These are phyloP conservation scores for Corinectria fuckeliana DNA, from an alignment of 2,329 filamentous ascomycete genomes.

Conservation along the genomic window DNA sequence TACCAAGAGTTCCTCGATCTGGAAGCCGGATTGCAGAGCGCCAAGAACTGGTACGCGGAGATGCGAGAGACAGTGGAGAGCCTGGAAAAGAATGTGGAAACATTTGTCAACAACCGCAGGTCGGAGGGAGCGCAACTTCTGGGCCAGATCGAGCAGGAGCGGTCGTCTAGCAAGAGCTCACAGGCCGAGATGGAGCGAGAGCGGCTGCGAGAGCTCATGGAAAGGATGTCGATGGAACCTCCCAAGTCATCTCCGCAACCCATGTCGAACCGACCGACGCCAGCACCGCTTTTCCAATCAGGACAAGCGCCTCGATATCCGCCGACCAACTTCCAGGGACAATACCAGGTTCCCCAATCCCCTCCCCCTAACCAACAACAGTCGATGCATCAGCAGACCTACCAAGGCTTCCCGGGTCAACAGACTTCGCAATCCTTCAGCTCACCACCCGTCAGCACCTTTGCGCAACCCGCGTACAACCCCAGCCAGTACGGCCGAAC, in stretches of 20 bases:
- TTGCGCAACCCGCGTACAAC: slow-evolving; percentile 61
- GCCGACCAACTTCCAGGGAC: slow-evolving; percentile 59
- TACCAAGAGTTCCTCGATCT: slow-evolving; percentile 94
- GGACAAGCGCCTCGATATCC: slow-evolving; percentile 57
- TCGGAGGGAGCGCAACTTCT: slow-evolving; percentile 91
- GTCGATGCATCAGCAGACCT: slow-evolving; percentile 50
- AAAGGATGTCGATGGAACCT: slow-evolving; percentile 89
- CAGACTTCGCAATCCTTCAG: slow-evolving; percentile 36
- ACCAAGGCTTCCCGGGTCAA: slow-evolving; percentile 47
- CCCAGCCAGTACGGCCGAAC: slow-evolving; percentile 66
- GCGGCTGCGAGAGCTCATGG: slow-evolving; percentile 87
- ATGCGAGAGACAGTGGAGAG: slow-evolving; percentile 96
- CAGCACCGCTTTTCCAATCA: slow-evolving; percentile 59
- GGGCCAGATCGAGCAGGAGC: slow-evolving; percentile 83
- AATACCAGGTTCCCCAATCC: slow-evolving; percentile 61
- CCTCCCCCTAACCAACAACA: slow-evolving; percentile 54
- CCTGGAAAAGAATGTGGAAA: slow-evolving; percentile 93
- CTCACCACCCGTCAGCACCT: slow-evolving; percentile 51
- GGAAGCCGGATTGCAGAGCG: slow-evolving; percentile 82
- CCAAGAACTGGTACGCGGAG: slow-evolving; percentile 91
- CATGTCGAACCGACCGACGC: slow-evolving; percentile 35
- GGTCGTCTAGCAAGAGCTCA: slow-evolving; percentile 63
- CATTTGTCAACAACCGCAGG: slow-evolving; percentile 92
- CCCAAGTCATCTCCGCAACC: slow-evolving; percentile 45
- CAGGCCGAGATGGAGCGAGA: slow-evolving; percentile 87